phyloP scores from a whole-genome alignment of 768 basidiomycete genomes.

The Lactarius quietus region DNA sequence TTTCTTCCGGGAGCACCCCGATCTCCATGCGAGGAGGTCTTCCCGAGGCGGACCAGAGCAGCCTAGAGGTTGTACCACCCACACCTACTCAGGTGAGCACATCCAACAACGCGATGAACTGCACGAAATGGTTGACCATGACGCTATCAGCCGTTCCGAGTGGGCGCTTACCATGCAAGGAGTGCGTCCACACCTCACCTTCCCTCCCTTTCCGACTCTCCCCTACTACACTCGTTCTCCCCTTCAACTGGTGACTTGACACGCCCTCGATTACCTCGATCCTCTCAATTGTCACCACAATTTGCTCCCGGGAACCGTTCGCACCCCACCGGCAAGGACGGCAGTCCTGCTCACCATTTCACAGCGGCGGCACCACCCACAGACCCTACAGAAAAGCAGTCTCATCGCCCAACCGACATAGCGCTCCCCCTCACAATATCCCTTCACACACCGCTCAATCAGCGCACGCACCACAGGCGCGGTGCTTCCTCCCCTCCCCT shows the following conservation, averaged over 20 bases:
- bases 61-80: conserved; percentile 21
- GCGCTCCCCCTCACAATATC: neutral
- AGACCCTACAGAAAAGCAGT: neutral
- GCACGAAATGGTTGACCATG: neutral
- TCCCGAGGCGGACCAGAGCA: conserved; percentile 3
- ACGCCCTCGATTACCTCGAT: neutral
- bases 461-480: neutral
- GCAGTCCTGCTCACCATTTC: neutral
- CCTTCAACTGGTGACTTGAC: conserved; percentile 1
- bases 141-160: neutral
- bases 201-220: neutral
- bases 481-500: neutral
- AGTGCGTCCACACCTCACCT: conserved; percentile 18
- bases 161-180: neutral
- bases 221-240: neutral
- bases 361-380: conserved; percentile 11
- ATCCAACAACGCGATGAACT: neutral
- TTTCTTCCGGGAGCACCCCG: neutral
- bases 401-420: neutral
- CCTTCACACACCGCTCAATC: neutral
- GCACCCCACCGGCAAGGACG: neutral
- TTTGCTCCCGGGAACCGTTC: neutral
- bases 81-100: conserved; percentile 14
- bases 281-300: neutral
- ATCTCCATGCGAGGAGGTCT: neutral